Percentiles rank a stretch among this genome's conserved stretches.
phyloP scores from a whole-genome alignment of 2,329 filamentous ascomycete species.

The Fonsecaea monophora region DNA sequence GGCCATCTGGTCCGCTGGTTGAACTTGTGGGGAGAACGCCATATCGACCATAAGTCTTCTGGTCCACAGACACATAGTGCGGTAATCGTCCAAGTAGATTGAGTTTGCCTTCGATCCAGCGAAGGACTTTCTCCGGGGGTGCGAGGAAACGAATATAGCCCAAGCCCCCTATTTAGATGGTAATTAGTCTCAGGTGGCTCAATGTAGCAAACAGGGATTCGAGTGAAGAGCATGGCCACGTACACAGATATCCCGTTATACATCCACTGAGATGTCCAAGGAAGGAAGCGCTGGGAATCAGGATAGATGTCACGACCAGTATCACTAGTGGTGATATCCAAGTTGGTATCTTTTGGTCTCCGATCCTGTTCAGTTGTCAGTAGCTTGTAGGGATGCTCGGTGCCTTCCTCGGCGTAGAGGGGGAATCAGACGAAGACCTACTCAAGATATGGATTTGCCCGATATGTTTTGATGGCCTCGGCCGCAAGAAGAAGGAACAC shows the following conservation, averaged over 20 bases:
- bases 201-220: background rate
- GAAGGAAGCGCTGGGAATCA: constrained; percentile 82
- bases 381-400: background rate
- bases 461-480: constrained; percentile 86
- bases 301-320: constrained; percentile 73
- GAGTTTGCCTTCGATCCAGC: constrained; percentile 87
- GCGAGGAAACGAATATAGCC: constrained; percentile 89
- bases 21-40: constrained; percentile 74
- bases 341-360: constrained; percentile 78
- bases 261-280: constrained; percentile 86
- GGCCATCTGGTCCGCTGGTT: constrained; percentile 45
- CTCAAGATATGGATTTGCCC: constrained; percentile 77
- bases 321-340: constrained; percentile 88
- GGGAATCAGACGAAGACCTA: constrained; percentile 41
- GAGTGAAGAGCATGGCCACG: constrained; percentile 45
- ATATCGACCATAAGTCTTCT: constrained; percentile 93
- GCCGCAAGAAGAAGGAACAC: constrained; percentile 85
- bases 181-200: constrained; percentile 3
- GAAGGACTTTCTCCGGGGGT: constrained; percentile 83
- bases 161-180: constrained; percentile 68
- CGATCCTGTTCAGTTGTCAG: constrained; percentile 52
- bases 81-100: constrained; percentile 84
- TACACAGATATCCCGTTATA: constrained; percentile 84
- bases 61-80: constrained; percentile 92
- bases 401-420: background rate